Percentiles rank a stretch among this genome's conserved stretches.
Evolutionary conservation across 805 yeast genomes (phyloP).

Genomic region (Myxozyma nipponensis): DNA sequence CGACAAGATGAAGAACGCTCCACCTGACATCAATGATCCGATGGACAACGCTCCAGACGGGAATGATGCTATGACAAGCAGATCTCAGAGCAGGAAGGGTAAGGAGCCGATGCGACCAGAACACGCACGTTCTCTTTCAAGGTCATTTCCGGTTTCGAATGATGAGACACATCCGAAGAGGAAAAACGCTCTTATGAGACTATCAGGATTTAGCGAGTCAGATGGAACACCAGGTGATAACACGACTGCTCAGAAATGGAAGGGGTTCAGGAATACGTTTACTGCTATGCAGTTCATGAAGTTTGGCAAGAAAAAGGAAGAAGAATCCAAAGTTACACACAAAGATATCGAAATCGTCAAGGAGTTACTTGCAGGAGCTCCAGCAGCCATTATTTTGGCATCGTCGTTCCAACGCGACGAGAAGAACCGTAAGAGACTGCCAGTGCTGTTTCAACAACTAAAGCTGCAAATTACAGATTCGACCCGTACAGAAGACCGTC

Average conservation of each 20-base stretch:
- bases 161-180: background rate
- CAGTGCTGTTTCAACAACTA: conserved; percentile 69
- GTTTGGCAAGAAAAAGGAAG: conserved; percentile 24
- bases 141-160: no score
- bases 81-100: background rate
- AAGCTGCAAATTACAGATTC: conserved; percentile 53
- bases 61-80: background rate
- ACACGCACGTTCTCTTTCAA: no score
- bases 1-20: background rate
- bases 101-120: no score
- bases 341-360: conserved; percentile 42
- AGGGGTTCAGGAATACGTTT: conserved; percentile 13
- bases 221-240: background rate
- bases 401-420: conserved; percentile 75
- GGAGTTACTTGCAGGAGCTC: conserved; percentile 61
- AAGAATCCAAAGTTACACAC: conserved; percentile 27
- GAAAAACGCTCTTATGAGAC: background rate
- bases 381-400: conserved; percentile 71
- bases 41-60: background rate
- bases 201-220: background rate
- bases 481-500: conserved; percentile 38
- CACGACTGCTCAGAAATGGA: conserved; percentile 17
- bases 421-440: conserved; percentile 56
- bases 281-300: conserved; percentile 16
- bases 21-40: background rate